phyloP scores from a whole-genome alignment of 805 yeast genomes.

The Candida hispaniensis region DNA sequence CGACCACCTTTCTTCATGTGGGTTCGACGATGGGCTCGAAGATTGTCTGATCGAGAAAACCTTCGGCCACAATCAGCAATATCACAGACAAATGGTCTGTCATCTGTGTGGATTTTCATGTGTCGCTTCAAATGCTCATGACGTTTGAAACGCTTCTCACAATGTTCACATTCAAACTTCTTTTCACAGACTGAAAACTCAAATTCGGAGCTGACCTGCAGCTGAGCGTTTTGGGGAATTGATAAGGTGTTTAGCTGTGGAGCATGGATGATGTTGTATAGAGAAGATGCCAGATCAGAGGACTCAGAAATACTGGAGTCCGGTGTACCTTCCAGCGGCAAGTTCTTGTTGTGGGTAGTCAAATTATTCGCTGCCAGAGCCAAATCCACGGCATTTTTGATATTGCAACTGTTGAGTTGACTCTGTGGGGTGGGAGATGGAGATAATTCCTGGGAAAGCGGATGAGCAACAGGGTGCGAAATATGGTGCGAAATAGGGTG shows the following conservation, averaged over 20 bases:
- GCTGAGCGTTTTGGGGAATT: conserved; percentile 12
- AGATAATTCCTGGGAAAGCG: not conserved
- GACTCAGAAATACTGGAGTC: conserved; percentile 5
- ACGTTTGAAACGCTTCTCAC: conserved; percentile 32
- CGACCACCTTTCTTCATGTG: conserved; percentile 41
- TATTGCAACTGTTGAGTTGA: not conserved
- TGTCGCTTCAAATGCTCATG: conserved; percentile 42
- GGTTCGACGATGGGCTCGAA: conserved; percentile 65
- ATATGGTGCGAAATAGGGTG: not conserved
- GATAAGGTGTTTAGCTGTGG: conserved; percentile 13
- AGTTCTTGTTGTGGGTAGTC: not conserved
- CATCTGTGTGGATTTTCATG: conserved; percentile 63
- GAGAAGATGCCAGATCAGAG: too few relatives aligned
- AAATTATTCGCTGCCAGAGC: conserved; percentile 1
- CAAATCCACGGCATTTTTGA: not conserved
- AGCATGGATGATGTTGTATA: conserved; percentile 15
- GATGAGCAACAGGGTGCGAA: not conserved
- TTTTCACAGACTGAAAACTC: conserved; percentile 19
- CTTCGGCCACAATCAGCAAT: conserved; percentile 46
- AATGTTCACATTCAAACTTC: conserved; percentile 28
- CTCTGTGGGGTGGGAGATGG: not conserved
- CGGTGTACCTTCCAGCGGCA: conserved; percentile 1
- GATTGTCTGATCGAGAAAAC: conserved; percentile 68
- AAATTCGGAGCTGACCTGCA: conserved; percentile 10
- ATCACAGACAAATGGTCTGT: conserved; percentile 62